Base-by-base conservation (phyloP, 2,329 filamentous ascomycete genomes). In the Talaromyces sp. region DNA sequence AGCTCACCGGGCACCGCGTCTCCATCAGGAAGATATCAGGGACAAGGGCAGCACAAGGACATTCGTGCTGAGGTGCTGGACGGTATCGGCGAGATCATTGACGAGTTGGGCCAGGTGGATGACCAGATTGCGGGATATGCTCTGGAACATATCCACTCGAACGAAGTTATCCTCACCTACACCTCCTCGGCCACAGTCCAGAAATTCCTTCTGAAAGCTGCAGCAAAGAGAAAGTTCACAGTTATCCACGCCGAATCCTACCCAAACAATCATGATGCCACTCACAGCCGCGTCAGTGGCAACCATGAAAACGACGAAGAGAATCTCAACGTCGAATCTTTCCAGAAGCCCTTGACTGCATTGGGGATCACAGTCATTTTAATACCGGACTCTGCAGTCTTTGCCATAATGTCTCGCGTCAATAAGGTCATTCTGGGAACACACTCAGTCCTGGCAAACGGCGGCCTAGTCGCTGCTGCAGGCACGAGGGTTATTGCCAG, bases 391-490 rank as follows among this genome's bases (percentile, higher is more conserved):
- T 88, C 87, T 8, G 90, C 91, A 10, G 84, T 96, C 58, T 95
- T 92, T 78, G 92, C 92, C 0, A 90, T 97, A 69, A 97, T 99
- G 90, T 90, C 92, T 9, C 87, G 89, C 62, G 91, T 97, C 67
- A 95, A 93, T 81, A 97, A 97, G 78, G 93, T 99, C 63, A 90
- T 99, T 54, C 81, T 99, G 7, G 88, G 90, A 12, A 93, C 93
- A 6, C 89, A 92, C 69, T 88, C 90, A 3, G 90, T 99, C 29
- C 86, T 95, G 52, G 90, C 91, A 55, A 94, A 96, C 68, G 94
- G 94, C 56, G 90, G 90, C 7, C 84, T 96, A 27, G 83, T 97
- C 29, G 89, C 91, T 19, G 88, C 92, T 46, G 87, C 89, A 5
- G 94, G 94, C n/a, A 89, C 90, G 10, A 86, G 86, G 21, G 86